A percentile compares a stretch with the other conserved stretches of the same genome.
Evolutionary conservation across 148 eudicot genomes (phyloP).

Genomic region (Talinum fruticosum): DNA sequence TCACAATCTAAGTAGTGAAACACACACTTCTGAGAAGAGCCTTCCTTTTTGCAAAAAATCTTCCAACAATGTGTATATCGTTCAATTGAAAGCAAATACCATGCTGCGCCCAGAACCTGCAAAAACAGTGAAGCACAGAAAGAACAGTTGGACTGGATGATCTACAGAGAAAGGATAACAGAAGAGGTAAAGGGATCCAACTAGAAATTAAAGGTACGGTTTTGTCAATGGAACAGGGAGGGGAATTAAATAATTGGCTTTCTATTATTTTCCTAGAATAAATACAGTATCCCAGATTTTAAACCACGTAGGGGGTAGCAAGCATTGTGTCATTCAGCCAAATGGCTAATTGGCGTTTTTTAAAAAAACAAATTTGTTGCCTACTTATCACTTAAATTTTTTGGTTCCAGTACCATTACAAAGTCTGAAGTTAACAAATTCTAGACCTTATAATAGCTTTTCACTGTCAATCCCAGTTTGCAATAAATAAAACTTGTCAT

Average conservation of each 20-base stretch:
- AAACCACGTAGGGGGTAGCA: background rate
- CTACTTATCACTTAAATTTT: background rate
- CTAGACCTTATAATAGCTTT: background rate
- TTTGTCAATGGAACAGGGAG: no score
- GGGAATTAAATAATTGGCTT: no score
- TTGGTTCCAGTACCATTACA: background rate
- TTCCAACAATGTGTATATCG: conserved; percentile 90
- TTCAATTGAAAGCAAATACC: conserved; percentile 90
- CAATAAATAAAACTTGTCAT: background rate
- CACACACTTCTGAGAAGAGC: conserved; percentile 37
- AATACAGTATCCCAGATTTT: background rate
- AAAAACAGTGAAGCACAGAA: conserved; percentile 11
- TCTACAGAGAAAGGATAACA: background rate
- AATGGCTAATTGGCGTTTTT: background rate
- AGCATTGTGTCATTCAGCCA: background rate
- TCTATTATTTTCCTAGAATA: background rate
- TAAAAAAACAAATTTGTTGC: background rate
- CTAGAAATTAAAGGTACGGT: background rate
- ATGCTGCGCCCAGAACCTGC: conserved; percentile 91
- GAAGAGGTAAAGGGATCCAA: background rate
- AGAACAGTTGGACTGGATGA: conserved; percentile 6
- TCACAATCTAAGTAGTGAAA: conserved; percentile 63
- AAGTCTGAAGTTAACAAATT: background rate
- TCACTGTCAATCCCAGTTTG: background rate
- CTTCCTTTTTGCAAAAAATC: conserved; percentile 56